Evolutionary conservation across 2,329 filamentous ascomycete species (phyloP).

Genomic region (Paecilomyces formosus): DNA sequence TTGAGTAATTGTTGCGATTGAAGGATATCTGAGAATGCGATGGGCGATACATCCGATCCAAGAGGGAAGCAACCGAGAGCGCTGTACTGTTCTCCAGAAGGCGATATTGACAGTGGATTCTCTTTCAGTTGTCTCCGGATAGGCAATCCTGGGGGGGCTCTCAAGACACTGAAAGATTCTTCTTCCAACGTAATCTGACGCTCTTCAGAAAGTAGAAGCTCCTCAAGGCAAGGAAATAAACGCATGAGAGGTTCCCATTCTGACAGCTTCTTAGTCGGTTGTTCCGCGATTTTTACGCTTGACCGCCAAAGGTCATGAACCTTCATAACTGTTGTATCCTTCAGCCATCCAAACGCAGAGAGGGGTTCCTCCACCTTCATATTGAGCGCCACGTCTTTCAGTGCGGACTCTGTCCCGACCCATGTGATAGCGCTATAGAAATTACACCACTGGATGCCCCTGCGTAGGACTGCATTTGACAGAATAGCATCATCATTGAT

Average conservation of each 20-base stretch:
- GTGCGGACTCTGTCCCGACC: conserved; percentile 32
- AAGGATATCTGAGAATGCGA: conserved; percentile 39
- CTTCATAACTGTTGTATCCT: conserved; percentile 38
- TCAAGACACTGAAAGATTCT: conserved; percentile 7
- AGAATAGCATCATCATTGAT: conserved; percentile 30
- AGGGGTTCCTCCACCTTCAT: conserved; percentile 30
- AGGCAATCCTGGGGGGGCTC: conserved; percentile 26
- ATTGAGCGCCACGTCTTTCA: conserved; percentile 28
- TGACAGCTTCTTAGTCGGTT: conserved; percentile 6
- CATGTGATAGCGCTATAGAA: conserved; percentile 41
- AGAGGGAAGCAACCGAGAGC: conserved; percentile 42
- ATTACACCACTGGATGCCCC: conserved; percentile 39
- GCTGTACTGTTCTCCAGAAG: conserved; percentile 29
- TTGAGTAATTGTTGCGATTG: conserved; percentile 38
- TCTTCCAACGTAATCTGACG: conserved; percentile 3
- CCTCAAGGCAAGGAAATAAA: conserved; percentile 19
- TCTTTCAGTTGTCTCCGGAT: conserved; percentile 22
- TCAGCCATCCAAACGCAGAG: conserved; percentile 41
- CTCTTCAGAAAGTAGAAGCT: conserved; percentile 19
- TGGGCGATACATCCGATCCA: conserved; percentile 32
- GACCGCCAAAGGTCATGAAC: conserved; percentile 36
- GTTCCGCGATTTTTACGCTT: conserved; percentile 17
- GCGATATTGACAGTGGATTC: conserved; percentile 32
- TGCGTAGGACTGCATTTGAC: conserved; percentile 35
- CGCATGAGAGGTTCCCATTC: conserved; percentile 20